Conservation (phyloP, 2,329 filamentous ascomycete genomes). For the Sporothrix protearum region DNA sequence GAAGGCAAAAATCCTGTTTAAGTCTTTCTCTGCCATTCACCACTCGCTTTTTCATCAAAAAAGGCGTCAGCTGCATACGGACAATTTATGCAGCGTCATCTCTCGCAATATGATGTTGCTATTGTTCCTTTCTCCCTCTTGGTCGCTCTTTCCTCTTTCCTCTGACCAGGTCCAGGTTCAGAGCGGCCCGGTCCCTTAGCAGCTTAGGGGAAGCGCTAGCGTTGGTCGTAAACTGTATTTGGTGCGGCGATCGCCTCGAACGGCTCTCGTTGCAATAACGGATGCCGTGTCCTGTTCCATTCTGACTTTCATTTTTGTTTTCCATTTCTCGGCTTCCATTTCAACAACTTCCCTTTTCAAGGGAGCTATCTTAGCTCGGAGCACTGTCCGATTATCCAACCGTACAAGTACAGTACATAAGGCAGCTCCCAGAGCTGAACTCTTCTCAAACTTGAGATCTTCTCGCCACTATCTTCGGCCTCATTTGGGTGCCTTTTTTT, state of each 20-base stretch:
- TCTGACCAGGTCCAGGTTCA: background rate
- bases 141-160: background rate
- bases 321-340: background rate
- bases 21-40: background rate
- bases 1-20: background rate
- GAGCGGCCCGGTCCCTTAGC: conserved; percentile 19
- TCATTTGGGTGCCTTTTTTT: background rate
- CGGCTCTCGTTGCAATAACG: background rate
- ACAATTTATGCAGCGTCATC: background rate
- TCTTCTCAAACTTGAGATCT: background rate
- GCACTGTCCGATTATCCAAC: background rate
- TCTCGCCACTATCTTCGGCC: background rate
- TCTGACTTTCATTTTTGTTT: background rate
- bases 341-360: background rate
- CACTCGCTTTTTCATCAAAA: background rate
- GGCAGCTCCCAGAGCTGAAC: no score
- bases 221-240: background rate
- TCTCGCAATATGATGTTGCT: background rate
- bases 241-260: background rate
- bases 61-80: background rate
- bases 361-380: background rate
- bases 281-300: background rate
- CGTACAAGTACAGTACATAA: no score
- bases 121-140: background rate
- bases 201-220: background rate